These are phyloP conservation scores for Acacia acuminata DNA, from an alignment of 306 rosid species.

Conservation along the genomic window DNA sequence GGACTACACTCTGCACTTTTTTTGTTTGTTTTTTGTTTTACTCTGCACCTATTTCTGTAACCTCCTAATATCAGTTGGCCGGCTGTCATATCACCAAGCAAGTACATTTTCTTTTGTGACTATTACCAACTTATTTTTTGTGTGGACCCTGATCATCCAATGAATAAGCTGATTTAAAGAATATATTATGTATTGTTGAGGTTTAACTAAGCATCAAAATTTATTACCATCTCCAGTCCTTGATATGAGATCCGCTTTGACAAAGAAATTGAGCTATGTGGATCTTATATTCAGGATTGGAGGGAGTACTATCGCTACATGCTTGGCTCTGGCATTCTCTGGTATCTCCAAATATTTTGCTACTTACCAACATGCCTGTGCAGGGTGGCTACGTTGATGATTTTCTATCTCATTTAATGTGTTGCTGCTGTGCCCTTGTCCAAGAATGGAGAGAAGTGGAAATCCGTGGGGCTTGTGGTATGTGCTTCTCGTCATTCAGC, in stretches of 20 bases:
- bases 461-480: slow-evolving; percentile 84
- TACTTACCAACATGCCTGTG: slow-evolving; percentile 30
- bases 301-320: neutral
- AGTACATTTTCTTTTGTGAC: neutral
- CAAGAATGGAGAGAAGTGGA: slow-evolving; percentile 99
- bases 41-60: neutral
- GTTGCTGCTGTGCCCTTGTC: slow-evolving; percentile 98
- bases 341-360: slow-evolving; percentile 17
- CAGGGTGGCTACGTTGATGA: slow-evolving; percentile 94
- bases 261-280: too few species aligned
- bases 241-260: too few species aligned
- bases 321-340: slow-evolving; percentile 4
- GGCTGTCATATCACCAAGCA: neutral
- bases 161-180: neutral
- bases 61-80: slow-evolving; percentile 6
- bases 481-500: slow-evolving; percentile 26
- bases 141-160: slow-evolving; percentile 2
- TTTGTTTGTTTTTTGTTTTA: neutral
- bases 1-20: neutral
- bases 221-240: neutral
- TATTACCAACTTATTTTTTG: slow-evolving; percentile 1
- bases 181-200: slow-evolving; percentile 15
- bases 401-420: slow-evolving; percentile 94
- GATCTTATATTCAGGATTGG: too few species aligned
- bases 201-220: slow-evolving; percentile 11